These are phyloP conservation scores for Aspergillus quadrilineatus DNA, from an alignment of 2,329 filamentous ascomycete species.

Conservation along the genomic window DNA sequence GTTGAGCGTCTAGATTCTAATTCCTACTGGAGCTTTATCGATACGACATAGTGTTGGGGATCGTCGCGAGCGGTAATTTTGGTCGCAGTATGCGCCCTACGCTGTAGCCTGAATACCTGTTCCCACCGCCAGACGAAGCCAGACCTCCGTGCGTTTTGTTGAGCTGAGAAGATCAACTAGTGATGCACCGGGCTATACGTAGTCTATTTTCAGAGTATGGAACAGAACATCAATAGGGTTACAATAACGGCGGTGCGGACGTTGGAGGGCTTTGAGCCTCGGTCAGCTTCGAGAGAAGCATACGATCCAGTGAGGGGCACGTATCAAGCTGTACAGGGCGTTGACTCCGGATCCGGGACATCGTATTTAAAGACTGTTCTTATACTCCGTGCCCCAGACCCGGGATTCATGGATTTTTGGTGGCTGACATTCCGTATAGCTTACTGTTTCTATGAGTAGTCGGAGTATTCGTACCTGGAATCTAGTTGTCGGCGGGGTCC, in stretches of 20 bases:
- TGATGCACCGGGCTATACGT: not conserved
- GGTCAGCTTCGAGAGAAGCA: not conserved
- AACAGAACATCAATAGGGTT: not conserved
- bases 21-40: slow-evolving; percentile 15
- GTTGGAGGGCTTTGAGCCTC: not conserved
- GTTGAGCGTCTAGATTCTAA: slow-evolving; percentile 14
- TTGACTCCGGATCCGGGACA: not conserved
- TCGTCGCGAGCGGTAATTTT: slow-evolving; percentile 21
- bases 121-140: slow-evolving; percentile 1
- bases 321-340: not conserved
- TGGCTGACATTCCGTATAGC: not conserved
- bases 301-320: not conserved
- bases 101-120: slow-evolving; percentile 28
- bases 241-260: not conserved
- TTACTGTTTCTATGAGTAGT: not conserved
- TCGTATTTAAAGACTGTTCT: not conserved
- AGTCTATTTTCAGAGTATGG: too few relatives aligned
- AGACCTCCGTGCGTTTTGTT: slow-evolving; percentile 15
- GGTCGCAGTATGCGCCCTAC: slow-evolving; percentile 26
- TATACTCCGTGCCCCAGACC: slow-evolving; percentile 1
- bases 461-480: not conserved
- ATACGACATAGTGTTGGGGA: slow-evolving; percentile 18
- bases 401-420: not conserved
- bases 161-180: not conserved
- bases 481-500: not conserved